Evolutionary conservation across 257 asterid species (phyloP).

Genomic region (Thymus mandschuricus): DNA sequence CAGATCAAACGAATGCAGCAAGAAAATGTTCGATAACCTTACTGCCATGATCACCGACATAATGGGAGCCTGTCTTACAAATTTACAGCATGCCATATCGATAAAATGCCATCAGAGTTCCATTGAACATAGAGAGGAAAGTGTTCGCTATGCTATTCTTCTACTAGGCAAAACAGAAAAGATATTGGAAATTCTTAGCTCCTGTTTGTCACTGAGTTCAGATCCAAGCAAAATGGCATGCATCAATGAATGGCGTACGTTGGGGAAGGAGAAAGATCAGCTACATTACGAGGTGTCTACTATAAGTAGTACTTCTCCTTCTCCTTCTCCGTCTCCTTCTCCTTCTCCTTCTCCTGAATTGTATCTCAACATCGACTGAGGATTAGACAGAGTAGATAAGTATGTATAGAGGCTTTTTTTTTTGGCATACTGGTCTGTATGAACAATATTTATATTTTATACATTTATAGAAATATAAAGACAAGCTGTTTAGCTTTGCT

Average conservation of each 20-base stretch:
- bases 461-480: background rate
- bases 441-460: conserved; percentile 1
- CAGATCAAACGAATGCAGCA: conserved; percentile 36
- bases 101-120: conserved; percentile 54
- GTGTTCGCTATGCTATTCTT: conserved; percentile 51
- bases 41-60: conserved; percentile 55
- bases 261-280: conserved; percentile 40
- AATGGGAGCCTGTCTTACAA: conserved; percentile 73
- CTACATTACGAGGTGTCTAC: conserved; percentile 33
- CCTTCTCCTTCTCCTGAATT: conserved; percentile 30
- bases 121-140: conserved; percentile 59
- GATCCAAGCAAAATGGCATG: conserved; percentile 43
- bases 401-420: conserved; percentile 6
- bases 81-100: conserved; percentile 61
- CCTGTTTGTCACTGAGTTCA: conserved; percentile 47
- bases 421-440: conserved; percentile 17
- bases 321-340: too few relatives aligned
- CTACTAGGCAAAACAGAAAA: conserved; percentile 67
- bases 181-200: conserved; percentile 62
- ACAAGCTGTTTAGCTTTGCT: background rate
- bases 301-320: conserved; percentile 34
- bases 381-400: conserved; percentile 7
- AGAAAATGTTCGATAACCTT: conserved; percentile 46
- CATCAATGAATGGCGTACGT: conserved; percentile 65
- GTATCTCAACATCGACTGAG: conserved; percentile 51